Conservation (phyloP, 2,329 filamentous ascomycete genomes). For the Mycogone perniciosa region DNA sequence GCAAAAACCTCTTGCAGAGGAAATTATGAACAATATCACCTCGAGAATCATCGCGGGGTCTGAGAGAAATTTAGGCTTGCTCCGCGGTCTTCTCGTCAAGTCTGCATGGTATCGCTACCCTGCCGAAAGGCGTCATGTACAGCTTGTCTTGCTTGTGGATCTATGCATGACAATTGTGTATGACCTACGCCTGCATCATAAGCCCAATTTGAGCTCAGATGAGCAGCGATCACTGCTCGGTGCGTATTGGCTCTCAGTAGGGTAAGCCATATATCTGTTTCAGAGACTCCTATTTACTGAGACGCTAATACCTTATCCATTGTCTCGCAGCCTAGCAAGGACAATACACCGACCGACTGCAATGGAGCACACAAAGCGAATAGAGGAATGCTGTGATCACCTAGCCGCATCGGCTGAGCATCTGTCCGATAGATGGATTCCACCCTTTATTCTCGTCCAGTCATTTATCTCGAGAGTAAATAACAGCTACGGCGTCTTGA, state of each 20-base stretch:
- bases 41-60: conserved; percentile 10
- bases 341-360: neutral
- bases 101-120: conserved; percentile 12
- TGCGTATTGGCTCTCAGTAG: conserved; percentile 5
- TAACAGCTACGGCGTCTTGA: conserved; percentile 1
- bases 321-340: neutral
- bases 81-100: conserved; percentile 8
- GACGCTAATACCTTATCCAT: neutral
- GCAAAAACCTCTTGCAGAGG: conserved; percentile 5
- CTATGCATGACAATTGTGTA: conserved; percentile 9
- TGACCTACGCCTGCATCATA: conserved; percentile 3
- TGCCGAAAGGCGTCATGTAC: conserved; percentile 8
- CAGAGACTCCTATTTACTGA: neutral
- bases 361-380: conserved; percentile 1
- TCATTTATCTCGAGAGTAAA: conserved; percentile 1
- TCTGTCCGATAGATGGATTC: conserved; percentile 10
- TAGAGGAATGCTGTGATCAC: conserved; percentile 5
- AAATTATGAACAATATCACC: conserved; percentile 11
- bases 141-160: conserved; percentile 4
- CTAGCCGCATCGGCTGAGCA: conserved; percentile 8
- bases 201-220: neutral
- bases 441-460: conserved; percentile 3
- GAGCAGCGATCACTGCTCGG: conserved; percentile 11
- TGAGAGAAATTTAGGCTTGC: conserved; percentile 10
- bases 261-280: neutral